A percentile compares a stretch with the other conserved stretches of the same genome.
These are phyloP conservation scores for Cinchona pubescens DNA, from an alignment of 257 asterid genomes.

Conservation along the genomic window DNA sequence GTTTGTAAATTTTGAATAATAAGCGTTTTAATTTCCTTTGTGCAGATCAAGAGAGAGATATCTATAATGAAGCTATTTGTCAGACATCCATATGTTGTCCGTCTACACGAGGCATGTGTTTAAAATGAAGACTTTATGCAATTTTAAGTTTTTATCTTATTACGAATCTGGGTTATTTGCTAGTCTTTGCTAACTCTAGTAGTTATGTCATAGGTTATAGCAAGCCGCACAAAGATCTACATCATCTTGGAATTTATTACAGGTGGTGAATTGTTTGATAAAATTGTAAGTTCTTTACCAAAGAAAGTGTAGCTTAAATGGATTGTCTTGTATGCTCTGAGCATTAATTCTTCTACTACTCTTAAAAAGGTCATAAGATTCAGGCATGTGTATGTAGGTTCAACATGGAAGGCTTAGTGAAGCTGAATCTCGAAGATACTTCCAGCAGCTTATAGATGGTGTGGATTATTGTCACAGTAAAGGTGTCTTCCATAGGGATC, in stretches of 20 bases:
- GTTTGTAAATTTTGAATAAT: not conserved
- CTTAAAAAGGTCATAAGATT: not conserved
- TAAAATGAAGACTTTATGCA: conserved; percentile 20
- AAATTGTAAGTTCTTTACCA: conserved; percentile 65
- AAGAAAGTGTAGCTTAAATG: not conserved
- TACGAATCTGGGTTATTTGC: not conserved
- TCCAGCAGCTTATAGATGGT: conserved; percentile 97
- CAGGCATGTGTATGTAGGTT: conserved; percentile 43
- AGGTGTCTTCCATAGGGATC: conserved; percentile 94
- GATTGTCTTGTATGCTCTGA: not conserved
- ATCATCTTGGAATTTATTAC: conserved; percentile 95
- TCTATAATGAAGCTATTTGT: conserved; percentile 98
- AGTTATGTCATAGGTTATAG: conserved; percentile 65
- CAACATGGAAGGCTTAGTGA: conserved; percentile 94
- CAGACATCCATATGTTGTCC: conserved; percentile 84
- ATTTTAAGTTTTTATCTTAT: not conserved
- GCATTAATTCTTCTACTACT: not conserved
- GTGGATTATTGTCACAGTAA: conserved; percentile 93
- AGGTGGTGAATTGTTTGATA: conserved; percentile 97
- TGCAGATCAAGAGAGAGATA: conserved; percentile 96
- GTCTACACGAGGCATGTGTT: conserved; percentile 79
- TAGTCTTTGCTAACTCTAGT: conserved; percentile 17
- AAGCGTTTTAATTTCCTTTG: conserved; percentile 22
- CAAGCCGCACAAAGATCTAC: conserved; percentile 94
- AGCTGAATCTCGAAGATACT: conserved; percentile 89